Conservation (phyloP, 495 filamentous ascomycete genomes). For the Hypoxylon rickii region DNA sequence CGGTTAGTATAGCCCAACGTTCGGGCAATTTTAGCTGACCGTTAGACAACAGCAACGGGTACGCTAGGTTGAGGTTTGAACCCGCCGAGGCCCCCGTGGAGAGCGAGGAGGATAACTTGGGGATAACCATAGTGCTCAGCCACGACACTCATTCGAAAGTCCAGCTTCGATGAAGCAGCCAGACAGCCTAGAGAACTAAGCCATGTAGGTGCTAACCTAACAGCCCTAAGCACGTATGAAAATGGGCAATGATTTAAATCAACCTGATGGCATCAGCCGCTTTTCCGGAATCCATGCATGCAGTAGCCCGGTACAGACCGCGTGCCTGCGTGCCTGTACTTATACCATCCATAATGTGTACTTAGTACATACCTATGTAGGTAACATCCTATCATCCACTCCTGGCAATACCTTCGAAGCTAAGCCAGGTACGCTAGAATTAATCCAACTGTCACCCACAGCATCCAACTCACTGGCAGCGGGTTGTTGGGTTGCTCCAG, state of each 20-base stretch:
- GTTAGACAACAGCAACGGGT: too few species aligned
- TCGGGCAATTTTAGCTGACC: too few species aligned
- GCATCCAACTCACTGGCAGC: constrained; percentile 5
- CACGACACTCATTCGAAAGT: too few species aligned
- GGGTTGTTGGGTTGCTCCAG: constrained; percentile 29
- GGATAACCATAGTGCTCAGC: constrained; percentile 23
- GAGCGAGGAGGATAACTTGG: too few species aligned
- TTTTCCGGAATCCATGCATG: constrained; percentile 13
- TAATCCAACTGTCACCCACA: too few species aligned
- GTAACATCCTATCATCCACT: too few species aligned
- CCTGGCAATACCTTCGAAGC: too few species aligned
- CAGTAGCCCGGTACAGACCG: neutral
- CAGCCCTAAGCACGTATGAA: neutral
- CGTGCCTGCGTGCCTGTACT: neutral
- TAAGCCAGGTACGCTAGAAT: too few species aligned
- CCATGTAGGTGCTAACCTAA: neutral
- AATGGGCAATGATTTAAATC: neutral
- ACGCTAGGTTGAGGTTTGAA: neutral
- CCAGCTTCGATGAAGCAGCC: constrained; percentile 18
- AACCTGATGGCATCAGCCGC: constrained; percentile 17
- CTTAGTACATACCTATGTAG: neutral
- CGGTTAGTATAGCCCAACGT: too few species aligned
- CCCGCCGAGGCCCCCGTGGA: too few species aligned
- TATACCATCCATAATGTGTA: too few species aligned
- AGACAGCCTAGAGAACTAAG: neutral